Evolutionary conservation across 768 basidiomycete genomes (phyloP).

Genomic region (Xerocomellus amylosporus): DNA sequence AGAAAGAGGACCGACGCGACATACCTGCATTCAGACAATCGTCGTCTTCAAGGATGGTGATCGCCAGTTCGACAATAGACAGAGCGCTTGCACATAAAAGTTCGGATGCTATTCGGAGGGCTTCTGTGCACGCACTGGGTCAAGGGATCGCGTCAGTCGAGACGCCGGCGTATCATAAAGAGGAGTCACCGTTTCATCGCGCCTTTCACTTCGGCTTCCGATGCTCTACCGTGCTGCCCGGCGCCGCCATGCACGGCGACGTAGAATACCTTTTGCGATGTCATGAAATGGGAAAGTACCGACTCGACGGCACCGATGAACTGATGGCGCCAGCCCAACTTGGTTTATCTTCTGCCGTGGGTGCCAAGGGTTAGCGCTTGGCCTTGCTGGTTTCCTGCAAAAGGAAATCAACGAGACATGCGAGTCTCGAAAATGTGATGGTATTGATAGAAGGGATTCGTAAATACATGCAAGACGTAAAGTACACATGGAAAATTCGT

Average conservation of each 20-base stretch:
- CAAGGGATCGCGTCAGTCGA: not conserved
- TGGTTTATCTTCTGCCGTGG: no score
- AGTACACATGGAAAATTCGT: conserved; percentile 13
- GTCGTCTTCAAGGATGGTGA: conserved; percentile 63
- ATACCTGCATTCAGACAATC: conserved; percentile 67
- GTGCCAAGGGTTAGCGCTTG: no score
- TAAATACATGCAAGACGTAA: conserved; percentile 27
- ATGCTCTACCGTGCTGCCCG: conserved; percentile 51
- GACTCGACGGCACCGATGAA: not conserved
- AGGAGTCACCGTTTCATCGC: conserved; percentile 53
- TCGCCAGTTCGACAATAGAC: conserved; percentile 51
- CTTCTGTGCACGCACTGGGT: conserved; percentile 51
- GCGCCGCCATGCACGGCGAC: conserved; percentile 79
- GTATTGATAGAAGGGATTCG: conserved; percentile 13
- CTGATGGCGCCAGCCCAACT: no score
- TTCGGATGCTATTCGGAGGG: conserved; percentile 29
- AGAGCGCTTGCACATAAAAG: conserved; percentile 31
- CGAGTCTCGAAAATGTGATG: conserved; percentile 11
- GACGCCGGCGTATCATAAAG: not conserved
- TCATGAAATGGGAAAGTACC: conserved; percentile 3
- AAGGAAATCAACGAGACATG: not conserved
- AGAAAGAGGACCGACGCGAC: not conserved
- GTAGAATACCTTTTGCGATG: conserved; percentile 30
- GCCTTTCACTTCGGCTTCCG: conserved; percentile 52
- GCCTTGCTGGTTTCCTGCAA: no score